A percentile compares a stretch with the other conserved stretches of the same genome.
Conservation (phyloP, 2,329 filamentous ascomycete species). For the Scedosporium apiospermum region DNA sequence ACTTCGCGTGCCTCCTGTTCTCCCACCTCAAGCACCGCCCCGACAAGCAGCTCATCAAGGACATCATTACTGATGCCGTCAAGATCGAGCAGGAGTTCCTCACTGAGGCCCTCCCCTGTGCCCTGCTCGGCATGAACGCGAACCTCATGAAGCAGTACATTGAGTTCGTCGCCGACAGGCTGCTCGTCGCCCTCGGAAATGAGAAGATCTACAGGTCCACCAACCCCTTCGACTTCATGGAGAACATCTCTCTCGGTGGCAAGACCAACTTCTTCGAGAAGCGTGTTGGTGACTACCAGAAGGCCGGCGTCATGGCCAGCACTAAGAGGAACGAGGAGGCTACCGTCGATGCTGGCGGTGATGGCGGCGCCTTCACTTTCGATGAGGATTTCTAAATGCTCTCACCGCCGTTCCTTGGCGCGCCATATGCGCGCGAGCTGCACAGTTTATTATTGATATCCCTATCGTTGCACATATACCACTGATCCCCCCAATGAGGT, state of each 20-base stretch:
- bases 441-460: neutral
- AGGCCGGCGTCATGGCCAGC: constrained; percentile 96
- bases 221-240: constrained; percentile 99
- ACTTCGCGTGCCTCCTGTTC: constrained; percentile 96
- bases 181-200: constrained; percentile 87
- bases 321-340: constrained; percentile 65
- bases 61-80: constrained; percentile 92
- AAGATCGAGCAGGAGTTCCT: constrained; percentile 95
- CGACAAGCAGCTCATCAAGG: constrained; percentile 66
- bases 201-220: constrained; percentile 83
- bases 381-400: constrained; percentile 85
- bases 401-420: neutral
- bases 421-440: neutral
- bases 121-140: constrained; percentile 94
- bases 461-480: neutral
- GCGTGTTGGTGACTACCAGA: constrained; percentile 98
- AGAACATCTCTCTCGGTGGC: constrained; percentile 96
- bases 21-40: constrained; percentile 94
- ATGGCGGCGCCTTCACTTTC: constrained; percentile 60
- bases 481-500: neutral
- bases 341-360: constrained; percentile 43
- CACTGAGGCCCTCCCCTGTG: constrained; percentile 86
- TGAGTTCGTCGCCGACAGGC: constrained; percentile 95
- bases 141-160: constrained; percentile 99
- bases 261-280: constrained; percentile 99